Evolutionary conservation across 768 basidiomycete genomes (phyloP), one percentile per base, ranked within the genome.

Genomic region (Mycena filopes): DNA sequence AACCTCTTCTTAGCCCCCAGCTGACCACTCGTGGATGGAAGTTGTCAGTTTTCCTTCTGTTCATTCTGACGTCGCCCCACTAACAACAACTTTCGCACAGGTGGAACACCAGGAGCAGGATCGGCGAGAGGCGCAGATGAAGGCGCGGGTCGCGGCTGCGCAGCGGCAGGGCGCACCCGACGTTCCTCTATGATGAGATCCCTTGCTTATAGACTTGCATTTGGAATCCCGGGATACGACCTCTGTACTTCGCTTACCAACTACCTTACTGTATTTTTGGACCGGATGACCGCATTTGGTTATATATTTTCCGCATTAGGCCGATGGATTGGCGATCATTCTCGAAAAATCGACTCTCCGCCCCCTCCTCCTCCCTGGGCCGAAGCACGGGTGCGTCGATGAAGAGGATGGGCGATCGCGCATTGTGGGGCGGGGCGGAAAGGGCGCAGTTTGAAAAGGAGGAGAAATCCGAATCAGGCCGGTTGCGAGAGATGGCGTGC

Each of bases 21-120:
- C 72, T 4, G 84, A 86, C 70, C 84, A 86, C 63, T 84, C 84
- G 11, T 86, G 84, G 84, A 76, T 75, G 72, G 84, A 83, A 67
- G 72, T 85, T 55, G 80, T 82, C 29, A 73, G 78, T 74, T 49
- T 4, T 18, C 63, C 12, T 36, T 25, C 25, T n/a, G n/a, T 23
- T 42, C 4, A 5, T 31, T 40, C 43, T 25, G n/a, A 23, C 26
- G 15, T 20, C 15, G 20, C 42, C 54, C 50, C 18, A 57, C 2
- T 25, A 15, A 12, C 36, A n/a, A n/a, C n/a, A n/a, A n/a, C 16
- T 42, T 18, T 42, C 16, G 48, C 25, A 11, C 48, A 76, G 75
- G 56, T 79, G 47, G 72, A 73, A 38, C 75, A 77, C 29, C 77
- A 78, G 51, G 78, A 78, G 60, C 70, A 70, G 41, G 76, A 78